Conservation (phyloP, 148 eudicot genomes). For the Mesembryanthemum crystallinum region DNA sequence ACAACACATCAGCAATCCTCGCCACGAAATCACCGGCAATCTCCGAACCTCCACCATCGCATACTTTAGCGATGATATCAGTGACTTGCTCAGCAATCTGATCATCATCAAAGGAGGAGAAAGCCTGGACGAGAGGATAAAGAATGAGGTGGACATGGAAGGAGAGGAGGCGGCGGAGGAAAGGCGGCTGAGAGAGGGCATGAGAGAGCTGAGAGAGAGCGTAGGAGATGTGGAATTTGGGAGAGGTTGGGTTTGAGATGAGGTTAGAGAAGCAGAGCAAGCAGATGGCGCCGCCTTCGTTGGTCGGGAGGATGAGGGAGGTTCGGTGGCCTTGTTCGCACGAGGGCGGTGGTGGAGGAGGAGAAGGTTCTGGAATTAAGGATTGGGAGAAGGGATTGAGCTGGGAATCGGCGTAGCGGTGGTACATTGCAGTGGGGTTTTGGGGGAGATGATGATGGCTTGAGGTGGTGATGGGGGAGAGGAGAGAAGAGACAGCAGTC, state of each 20-base stretch:
- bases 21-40: constrained; percentile 59
- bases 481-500: background rate
- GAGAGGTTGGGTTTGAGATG: constrained; percentile 61
- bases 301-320: constrained; percentile 49
- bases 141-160: constrained; percentile 63
- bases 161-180: constrained; percentile 48
- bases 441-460: background rate
- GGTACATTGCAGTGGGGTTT: background rate
- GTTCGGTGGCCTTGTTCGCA: constrained; percentile 70
- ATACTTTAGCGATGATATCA: constrained; percentile 43
- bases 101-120: constrained; percentile 59
- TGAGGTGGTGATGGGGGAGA: background rate
- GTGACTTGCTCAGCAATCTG: constrained; percentile 52
- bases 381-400: background rate
- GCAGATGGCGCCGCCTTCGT: constrained; percentile 72
- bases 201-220: constrained; percentile 81
- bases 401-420: background rate
- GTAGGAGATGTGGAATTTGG: constrained; percentile 80
- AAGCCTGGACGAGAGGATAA: constrained; percentile 53
- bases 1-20: constrained; percentile 43
- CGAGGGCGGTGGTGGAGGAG: constrained; percentile 19
- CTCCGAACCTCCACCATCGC: constrained; percentile 29
- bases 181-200: constrained; percentile 60
- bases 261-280: constrained; percentile 78
- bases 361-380: background rate